A percentile compares a stretch with the other conserved stretches of the same genome.
Evolutionary conservation across 1,284 basidiomycete genomes (phyloP).

Genomic region (Austroboletus novae-zelandiae): DNA sequence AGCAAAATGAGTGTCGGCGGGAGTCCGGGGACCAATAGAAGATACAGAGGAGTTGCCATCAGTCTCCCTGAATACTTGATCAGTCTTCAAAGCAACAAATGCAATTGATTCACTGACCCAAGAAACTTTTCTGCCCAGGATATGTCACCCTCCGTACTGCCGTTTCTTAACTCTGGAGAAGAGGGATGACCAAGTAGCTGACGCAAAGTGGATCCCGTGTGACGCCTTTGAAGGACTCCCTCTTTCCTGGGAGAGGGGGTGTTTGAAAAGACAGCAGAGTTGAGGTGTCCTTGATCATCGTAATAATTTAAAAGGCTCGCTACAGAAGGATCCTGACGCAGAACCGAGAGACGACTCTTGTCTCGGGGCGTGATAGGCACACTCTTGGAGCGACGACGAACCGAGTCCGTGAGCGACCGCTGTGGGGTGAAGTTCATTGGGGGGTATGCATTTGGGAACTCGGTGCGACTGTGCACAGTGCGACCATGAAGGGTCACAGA

Average conservation of each 20-base stretch:
- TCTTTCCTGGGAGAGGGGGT: slow-evolving; percentile 42
- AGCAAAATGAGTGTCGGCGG: slow-evolving; percentile 36
- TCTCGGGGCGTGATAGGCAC: slow-evolving; percentile 44
- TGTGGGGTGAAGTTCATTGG: slow-evolving; percentile 28
- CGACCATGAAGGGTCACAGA: slow-evolving; percentile 66
- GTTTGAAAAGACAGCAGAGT: slow-evolving; percentile 62
- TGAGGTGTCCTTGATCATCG: slow-evolving; percentile 65
- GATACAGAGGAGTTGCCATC: slow-evolving; percentile 45
- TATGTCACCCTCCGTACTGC: slow-evolving; percentile 62
- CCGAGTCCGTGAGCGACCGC: slow-evolving; percentile 24
- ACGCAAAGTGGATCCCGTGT: slow-evolving; percentile 68
- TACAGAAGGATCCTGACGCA: slow-evolving; percentile 74
- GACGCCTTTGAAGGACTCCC: slow-evolving; percentile 51
- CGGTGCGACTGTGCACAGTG: slow-evolving; percentile 56
- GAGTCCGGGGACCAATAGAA: slow-evolving; percentile 47
- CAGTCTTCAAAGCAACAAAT: neutral
- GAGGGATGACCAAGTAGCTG: slow-evolving; percentile 61
- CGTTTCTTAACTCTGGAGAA: slow-evolving; percentile 27
- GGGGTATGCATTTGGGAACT: slow-evolving; percentile 62
- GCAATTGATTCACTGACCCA: slow-evolving; percentile 42
- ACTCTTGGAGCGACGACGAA: slow-evolving; percentile 33
- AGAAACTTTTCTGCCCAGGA: slow-evolving; percentile 77
- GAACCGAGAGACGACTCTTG: slow-evolving; percentile 49
- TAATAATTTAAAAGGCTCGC: slow-evolving; percentile 68
- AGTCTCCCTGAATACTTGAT: slow-evolving; percentile 40